These are phyloP conservation scores for Mycena vitilis DNA, from an alignment of 768 basidiomycete species.

Conservation along the genomic window DNA sequence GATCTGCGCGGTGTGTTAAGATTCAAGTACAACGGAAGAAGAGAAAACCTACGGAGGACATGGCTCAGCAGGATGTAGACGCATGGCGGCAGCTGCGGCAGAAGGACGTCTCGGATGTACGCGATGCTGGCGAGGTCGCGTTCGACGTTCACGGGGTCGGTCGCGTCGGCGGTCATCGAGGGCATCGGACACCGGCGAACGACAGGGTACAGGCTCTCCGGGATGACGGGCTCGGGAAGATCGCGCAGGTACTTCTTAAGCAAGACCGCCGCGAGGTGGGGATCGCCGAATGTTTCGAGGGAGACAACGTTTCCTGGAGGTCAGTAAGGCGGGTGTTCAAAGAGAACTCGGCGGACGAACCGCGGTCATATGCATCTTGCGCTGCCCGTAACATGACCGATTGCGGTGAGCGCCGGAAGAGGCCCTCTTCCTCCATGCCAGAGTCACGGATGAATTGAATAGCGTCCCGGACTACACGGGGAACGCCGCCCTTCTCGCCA, in stretches of 20 bases:
- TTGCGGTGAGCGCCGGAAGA: conserved; percentile 86
- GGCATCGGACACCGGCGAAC: conserved; percentile 77
- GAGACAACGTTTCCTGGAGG: conserved; percentile 79
- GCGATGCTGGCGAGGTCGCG: conserved; percentile 65
- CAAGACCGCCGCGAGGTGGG: conserved; percentile 85
- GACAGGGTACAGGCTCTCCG: conserved; percentile 72
- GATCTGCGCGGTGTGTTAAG: conserved; percentile 56
- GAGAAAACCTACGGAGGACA: conserved; percentile 64
- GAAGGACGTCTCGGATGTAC: conserved; percentile 76
- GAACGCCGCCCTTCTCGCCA: conserved; percentile 87
- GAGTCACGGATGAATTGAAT: conserved; percentile 77
- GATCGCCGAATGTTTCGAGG: conserved; percentile 78
- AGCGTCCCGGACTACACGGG: conserved; percentile 81
- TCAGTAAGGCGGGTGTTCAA: conserved; percentile 16
- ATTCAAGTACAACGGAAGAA: neutral
- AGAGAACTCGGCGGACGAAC: conserved; percentile 45
- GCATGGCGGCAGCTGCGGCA: conserved; percentile 78
- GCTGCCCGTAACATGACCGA: conserved; percentile 77
- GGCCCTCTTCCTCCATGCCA: conserved; percentile 80
- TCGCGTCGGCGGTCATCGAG: conserved; percentile 40
- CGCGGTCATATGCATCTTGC: conserved; percentile 88
- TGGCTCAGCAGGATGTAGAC: conserved; percentile 79
- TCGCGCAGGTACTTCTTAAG: conserved; percentile 89
- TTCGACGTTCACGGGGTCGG: conserved; percentile 50
- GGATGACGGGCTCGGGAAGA: conserved; percentile 82